Base-by-base conservation (phyloP, 208 protist genomes). In the Leptomonas pyrrhocoris region DNA sequence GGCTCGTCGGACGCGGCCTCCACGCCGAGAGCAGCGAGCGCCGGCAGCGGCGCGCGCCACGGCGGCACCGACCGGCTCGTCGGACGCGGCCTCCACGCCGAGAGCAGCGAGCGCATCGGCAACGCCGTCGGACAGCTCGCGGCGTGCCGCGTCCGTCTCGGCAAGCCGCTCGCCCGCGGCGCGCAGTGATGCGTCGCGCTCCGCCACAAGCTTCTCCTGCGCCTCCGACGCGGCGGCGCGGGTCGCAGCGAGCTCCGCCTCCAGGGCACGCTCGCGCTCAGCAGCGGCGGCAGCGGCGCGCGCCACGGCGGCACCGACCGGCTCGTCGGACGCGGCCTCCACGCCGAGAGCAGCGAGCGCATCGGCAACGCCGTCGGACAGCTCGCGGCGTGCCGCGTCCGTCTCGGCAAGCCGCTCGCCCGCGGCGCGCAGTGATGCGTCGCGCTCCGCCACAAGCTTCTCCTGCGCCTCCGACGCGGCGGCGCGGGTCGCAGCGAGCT, bases 191-290 rank as follows among this genome's bases (percentile, higher is more conserved):
- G 2, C 23, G 30, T 67, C 61, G 45, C n/a, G n/a, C n/a, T 68
- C 46, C 25, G 50, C 64, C 23, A 18, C 21, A 50, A 69, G 51
- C 51, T 51, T 23, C 27, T 53, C 15, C 53, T 61, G 64, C 64
- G 50, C 51, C 36, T 51, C 63, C 2, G 1, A 18, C n/a, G 43
- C 51, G 1, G 57, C 57, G n/a, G 19, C 55, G 1, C 36, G 55
- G 34, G 55, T 57, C 56, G 55, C 65, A 3, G 16, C 48, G 13
- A 59, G 13, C 50, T 48, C 31, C 30, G 48, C 62, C 51, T 38
- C 30, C 64, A 70, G 64, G 0, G 38, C 65, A 55, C 65, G 65
- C 65, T 71, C 65, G 42, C 65, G 65, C 55, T 71, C 65, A 4
- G 55, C 65, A 16, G 55, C 54, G 4, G 21, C 65, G 42, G 65